Evolutionary conservation across 148 eudicot genomes (phyloP), one percentile per base, ranked within the genome.

Genomic region (Rhododendron henanense): DNA sequence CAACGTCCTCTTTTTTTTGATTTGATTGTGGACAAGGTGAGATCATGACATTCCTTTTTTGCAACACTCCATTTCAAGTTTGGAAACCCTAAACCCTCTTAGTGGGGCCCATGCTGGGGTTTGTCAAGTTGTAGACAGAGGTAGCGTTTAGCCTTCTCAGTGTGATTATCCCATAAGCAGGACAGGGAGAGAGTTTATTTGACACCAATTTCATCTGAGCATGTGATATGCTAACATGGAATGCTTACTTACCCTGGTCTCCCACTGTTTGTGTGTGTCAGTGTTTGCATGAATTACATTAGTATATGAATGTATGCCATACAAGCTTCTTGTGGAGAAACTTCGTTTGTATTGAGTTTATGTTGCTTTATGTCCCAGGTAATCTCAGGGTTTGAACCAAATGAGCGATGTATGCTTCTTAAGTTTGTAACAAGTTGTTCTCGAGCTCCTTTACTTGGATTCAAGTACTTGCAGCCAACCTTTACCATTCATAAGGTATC

Each of bases 361-460:
- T 85, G 61, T 78, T 50, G 15, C 25, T 85, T 79, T 18, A 59
- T 48, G 50, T 90, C 83, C 7, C 88, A 96, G 99, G 99, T 96
- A 28, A 83, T 96, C 87, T 86, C 91, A 84, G 93, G 90, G 83
- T 89, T 96, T 89, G 96, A 96, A 87, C 96, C 99, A 83, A 90
- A 87, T 88, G 98, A 95, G 82, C 95, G 99, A 47, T 96, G 99
- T 87, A 86, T 93, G 93, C 90, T 96, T 82, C 93, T 96, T 50
- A 96, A 96, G 89, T 96, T 96, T 90, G 99, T 96, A 86, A 95
- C 99, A 63, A 96, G 99, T 90, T 95, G 99, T 91, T 94, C 98
- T 81, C 93, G 99, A 85, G 99, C 96, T 87, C 99, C 99, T 78
- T 87, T 96, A 82, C 96, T 96, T 88, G 99, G 99, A 51, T 96